Conservation (phyloP, 2,329 filamentous ascomycete genomes). For the Xylariaceae sp. region DNA sequence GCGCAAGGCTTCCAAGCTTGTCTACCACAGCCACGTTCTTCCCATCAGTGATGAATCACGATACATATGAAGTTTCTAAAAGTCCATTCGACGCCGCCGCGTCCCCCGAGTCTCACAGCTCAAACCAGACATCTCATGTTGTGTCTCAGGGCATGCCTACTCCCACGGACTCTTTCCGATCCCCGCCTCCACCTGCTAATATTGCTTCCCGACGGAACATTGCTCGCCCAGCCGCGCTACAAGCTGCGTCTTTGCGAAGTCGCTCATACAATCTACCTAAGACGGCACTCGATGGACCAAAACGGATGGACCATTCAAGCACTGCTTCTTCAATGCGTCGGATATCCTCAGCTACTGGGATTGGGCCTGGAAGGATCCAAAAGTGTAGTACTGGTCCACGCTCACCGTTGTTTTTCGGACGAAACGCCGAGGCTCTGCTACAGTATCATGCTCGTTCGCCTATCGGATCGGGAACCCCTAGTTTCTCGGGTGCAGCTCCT, state of each 20-base stretch:
- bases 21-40: slow-evolving; percentile 30
- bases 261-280: slow-evolving; percentile 51
- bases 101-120: slow-evolving; percentile 22
- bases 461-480: slow-evolving; percentile 44
- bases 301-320: slow-evolving; percentile 51
- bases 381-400: slow-evolving; percentile 49
- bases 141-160: slow-evolving; percentile 33
- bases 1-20: slow-evolving; percentile 26
- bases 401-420: slow-evolving; percentile 52
- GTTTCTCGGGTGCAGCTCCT: slow-evolving; percentile 50
- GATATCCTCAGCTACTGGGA: slow-evolving; percentile 58
- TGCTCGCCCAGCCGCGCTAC: slow-evolving; percentile 56
- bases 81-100: slow-evolving; percentile 26
- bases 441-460: slow-evolving; percentile 51
- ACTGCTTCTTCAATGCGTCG: slow-evolving; percentile 54
- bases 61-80: slow-evolving; percentile 25
- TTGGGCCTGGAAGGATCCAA: slow-evolving; percentile 48
- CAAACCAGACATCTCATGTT: slow-evolving; percentile 24
- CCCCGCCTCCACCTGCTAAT: slow-evolving; percentile 56
- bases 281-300: slow-evolving; percentile 54
- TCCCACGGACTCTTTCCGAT: slow-evolving; percentile 50
- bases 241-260: slow-evolving; percentile 52
- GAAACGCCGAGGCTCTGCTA: slow-evolving; percentile 52
- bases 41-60: slow-evolving; percentile 28
- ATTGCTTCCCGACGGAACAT: slow-evolving; percentile 60